A percentile compares a stretch with the other conserved stretches of the same genome.
Conservation (phyloP, 108 stramenopile species). For the Nitzschia sp. region DNA sequence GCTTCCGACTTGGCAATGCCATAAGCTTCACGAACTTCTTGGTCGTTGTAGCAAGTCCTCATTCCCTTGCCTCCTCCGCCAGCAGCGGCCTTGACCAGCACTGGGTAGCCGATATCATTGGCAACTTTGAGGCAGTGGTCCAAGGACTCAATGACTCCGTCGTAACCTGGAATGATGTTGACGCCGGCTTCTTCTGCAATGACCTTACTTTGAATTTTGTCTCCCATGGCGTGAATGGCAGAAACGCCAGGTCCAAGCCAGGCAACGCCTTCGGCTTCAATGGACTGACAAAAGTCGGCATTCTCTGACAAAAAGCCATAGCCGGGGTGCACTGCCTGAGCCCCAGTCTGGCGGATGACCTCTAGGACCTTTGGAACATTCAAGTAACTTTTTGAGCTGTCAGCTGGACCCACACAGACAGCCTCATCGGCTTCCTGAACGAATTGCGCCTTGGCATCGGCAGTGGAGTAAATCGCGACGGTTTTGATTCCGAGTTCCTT, state of each 20-base stretch:
- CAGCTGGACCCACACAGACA: conserved; percentile 84
- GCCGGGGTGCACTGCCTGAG: conserved; percentile 95
- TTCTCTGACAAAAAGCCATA: conserved; percentile 94
- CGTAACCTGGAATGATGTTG: conserved; percentile 87
- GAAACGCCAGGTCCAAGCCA: conserved; percentile 89
- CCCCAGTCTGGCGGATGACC: conserved; percentile 68
- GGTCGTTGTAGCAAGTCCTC: conserved; percentile 80
- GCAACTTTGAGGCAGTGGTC: conserved; percentile 45
- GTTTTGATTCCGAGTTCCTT: conserved; percentile 71
- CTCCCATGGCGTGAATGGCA: conserved; percentile 83
- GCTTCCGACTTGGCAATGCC: conserved; percentile 76
- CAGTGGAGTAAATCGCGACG: conserved; percentile 83
- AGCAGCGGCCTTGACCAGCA: conserved; percentile 89
- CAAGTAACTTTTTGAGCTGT: conserved; percentile 75
- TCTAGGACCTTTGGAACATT: conserved; percentile 67
- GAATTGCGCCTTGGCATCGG: conserved; percentile 71
- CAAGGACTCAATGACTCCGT: conserved; percentile 47
- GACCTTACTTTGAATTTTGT: conserved; percentile 85
- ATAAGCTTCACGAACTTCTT: conserved; percentile 62
- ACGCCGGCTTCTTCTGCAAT: conserved; percentile 75
- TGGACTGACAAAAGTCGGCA: conserved; percentile 74
- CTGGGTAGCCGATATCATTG: conserved; percentile 75
- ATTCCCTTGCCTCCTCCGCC: conserved; percentile 98
- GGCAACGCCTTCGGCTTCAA: conserved; percentile 47
- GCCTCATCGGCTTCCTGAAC: conserved; percentile 72